Percentiles rank a stretch among this genome's conserved stretches.
These are phyloP conservation scores for Gymnopus androsaceus DNA, from an alignment of 1,284 basidiomycete species.

Conservation along the genomic window DNA sequence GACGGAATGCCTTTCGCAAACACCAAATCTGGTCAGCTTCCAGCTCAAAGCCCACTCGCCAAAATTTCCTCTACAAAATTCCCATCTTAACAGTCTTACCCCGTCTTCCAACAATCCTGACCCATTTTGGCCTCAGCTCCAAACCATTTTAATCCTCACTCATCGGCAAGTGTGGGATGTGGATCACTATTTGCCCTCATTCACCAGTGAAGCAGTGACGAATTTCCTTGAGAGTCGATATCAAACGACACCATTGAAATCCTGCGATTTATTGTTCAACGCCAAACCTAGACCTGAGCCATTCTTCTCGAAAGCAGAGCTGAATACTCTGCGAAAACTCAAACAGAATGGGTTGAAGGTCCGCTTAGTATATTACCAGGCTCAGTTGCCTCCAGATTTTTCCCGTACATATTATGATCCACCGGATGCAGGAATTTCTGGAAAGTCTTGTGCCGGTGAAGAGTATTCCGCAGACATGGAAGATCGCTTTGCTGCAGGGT, in stretches of 20 bases:
- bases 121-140: background rate
- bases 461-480: no score
- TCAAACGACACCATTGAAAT: background rate
- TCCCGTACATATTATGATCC: no score
- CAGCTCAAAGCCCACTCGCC: background rate
- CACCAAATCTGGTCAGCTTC: conserved; percentile 1
- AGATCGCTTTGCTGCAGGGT: no score
- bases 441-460: no score
- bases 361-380: no score
- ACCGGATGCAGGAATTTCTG: no score
- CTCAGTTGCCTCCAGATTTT: no score
- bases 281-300: background rate
- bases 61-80: background rate
- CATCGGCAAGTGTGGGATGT: no score
- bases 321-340: background rate
- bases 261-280: background rate
- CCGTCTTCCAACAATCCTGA: background rate
- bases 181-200: background rate
- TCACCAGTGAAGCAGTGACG: background rate
- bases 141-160: background rate
- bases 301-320: background rate
- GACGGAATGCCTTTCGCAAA: background rate
- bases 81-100: background rate
- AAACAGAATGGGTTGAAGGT: background rate
- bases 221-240: background rate